phyloP scores from a whole-genome alignment of 1,284 basidiomycete species.

The Porphyrellus sp. region DNA sequence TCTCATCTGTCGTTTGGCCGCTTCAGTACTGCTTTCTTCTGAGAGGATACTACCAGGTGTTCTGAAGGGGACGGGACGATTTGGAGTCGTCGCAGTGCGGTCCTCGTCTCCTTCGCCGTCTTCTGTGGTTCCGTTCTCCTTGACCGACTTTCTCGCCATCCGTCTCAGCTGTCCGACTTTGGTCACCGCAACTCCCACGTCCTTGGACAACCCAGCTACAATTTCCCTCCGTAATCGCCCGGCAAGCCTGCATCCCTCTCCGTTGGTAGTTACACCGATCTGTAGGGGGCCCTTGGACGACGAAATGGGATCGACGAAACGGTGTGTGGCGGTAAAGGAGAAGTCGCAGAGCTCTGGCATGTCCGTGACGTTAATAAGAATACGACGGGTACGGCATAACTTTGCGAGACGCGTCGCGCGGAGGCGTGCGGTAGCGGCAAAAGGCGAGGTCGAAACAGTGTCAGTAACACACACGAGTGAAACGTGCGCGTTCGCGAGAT shows the following conservation, averaged over 20 bases:
- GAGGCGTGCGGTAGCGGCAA: slow-evolving; percentile 34
- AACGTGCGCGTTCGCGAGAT: slow-evolving; percentile 42
- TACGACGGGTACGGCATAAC: slow-evolving; percentile 58
- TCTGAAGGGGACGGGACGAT: slow-evolving; percentile 69
- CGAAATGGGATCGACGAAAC: slow-evolving; percentile 58
- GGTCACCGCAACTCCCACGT: slow-evolving; percentile 76
- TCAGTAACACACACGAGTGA: slow-evolving; percentile 70
- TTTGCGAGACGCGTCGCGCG: slow-evolving; percentile 49
- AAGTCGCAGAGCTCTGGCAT: slow-evolving; percentile 87
- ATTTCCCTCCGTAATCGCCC: slow-evolving; percentile 82
- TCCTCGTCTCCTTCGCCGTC: slow-evolving; percentile 52
- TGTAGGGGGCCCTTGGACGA: slow-evolving; percentile 65
- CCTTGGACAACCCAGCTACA: slow-evolving; percentile 69
- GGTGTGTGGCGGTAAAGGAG: slow-evolving; percentile 84
- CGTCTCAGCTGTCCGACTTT: slow-evolving; percentile 72
- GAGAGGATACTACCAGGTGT: slow-evolving; percentile 6
- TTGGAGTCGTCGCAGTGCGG: slow-evolving; percentile 61
- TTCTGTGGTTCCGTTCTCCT: slow-evolving; percentile 1
- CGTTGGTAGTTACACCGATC: slow-evolving; percentile 89
- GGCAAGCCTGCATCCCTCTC: slow-evolving; percentile 85
- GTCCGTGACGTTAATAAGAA: slow-evolving; percentile 87
- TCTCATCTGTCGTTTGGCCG: slow-evolving; percentile 65
- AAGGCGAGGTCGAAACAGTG: slow-evolving; percentile 21
- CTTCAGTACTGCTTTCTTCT: slow-evolving; percentile 51
- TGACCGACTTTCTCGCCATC: slow-evolving; percentile 49